Percentiles rank a stretch among this genome's conserved stretches.
Conservation (phyloP, 2,329 filamentous ascomycete genomes). For the Fusarium pseudocircinatum region DNA sequence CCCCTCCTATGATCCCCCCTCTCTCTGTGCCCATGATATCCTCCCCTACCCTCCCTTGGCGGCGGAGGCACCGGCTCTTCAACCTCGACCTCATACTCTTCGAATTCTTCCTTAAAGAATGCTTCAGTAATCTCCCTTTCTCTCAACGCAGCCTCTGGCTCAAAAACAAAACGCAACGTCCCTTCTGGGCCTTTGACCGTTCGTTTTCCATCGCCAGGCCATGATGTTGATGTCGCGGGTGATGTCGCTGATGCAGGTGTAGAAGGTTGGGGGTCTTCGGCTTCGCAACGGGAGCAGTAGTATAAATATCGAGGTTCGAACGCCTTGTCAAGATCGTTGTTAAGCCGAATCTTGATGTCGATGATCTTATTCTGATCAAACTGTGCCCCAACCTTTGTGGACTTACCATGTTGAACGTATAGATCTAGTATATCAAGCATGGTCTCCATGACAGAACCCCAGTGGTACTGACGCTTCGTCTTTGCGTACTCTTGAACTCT, state of each 20-base stretch:
- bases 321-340: conserved; percentile 78
- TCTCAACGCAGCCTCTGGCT: conserved; percentile 75
- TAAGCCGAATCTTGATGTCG: conserved; percentile 85
- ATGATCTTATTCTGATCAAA: conserved; percentile 84
- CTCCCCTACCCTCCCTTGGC: conserved; percentile 39
- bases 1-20: conserved; percentile 38
- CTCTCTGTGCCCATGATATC: conserved; percentile 47
- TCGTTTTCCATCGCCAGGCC: conserved; percentile 48
- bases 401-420: conserved; percentile 83
- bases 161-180: conserved; percentile 90
- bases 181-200: conserved; percentile 66
- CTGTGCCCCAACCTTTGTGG: conserved; percentile 76
- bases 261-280: conserved; percentile 47
- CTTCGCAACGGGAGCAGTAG: conserved; percentile 64
- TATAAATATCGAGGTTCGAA: conserved; percentile 71
- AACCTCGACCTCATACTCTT: conserved; percentile 81
- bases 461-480: conserved; percentile 57
- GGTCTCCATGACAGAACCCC: conserved; percentile 73
- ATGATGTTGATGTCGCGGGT: conserved; percentile 52
- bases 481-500: conserved; percentile 60
- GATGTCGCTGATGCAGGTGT: conserved; percentile 49
- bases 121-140: conserved; percentile 75
- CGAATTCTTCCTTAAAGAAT: conserved; percentile 78
- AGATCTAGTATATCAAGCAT: conserved; percentile 91
- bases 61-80: conserved; percentile 66